Percentiles rank a stretch among this genome's conserved stretches.
phyloP scores from a whole-genome alignment of 352 stramenopile species.

The Peronospora farinosa region DNA sequence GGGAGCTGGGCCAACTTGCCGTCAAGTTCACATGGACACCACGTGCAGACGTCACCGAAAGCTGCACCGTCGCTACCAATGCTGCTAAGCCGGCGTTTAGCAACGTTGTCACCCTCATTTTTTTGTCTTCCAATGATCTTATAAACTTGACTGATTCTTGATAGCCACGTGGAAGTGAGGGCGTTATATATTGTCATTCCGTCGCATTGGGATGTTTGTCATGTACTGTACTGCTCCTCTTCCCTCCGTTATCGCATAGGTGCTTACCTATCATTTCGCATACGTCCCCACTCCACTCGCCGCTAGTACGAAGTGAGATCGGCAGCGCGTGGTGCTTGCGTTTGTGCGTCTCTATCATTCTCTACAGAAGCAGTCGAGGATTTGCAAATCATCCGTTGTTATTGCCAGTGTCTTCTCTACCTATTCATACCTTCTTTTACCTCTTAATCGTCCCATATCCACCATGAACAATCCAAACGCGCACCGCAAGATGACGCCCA shows the following conservation, averaged over 20 bases:
- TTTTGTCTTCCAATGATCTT: constrained; percentile 1
- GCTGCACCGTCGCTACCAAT: constrained; percentile 19
- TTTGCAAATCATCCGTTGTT: neutral
- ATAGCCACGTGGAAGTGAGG: constrained; percentile 18
- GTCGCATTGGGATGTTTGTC: neutral
- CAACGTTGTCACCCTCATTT: constrained; percentile 19
- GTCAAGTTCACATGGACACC: constrained; percentile 50
- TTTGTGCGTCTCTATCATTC: constrained; percentile 1
- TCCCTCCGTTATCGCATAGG: constrained; percentile 7
- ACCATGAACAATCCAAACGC: constrained; percentile 53
- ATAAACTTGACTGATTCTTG: constrained; percentile 7
- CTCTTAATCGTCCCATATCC: neutral
- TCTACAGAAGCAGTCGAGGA: neutral
- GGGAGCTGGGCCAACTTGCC: constrained; percentile 54
- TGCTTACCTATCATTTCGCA: constrained; percentile 7
- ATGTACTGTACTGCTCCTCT: neutral
- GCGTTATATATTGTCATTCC: constrained; percentile 1
- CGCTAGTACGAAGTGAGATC: constrained; percentile 9
- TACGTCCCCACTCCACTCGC: constrained; percentile 16
- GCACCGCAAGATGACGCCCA: constrained; percentile 85
- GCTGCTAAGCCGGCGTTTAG: constrained; percentile 14
- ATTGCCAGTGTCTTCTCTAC: constrained; percentile 3
- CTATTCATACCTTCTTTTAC: neutral
- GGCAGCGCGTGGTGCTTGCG: neutral
- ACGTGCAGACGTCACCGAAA: constrained; percentile 21